Evolutionary conservation across 768 basidiomycete species (phyloP), one percentile per base, ranked within the genome.

Genomic region (Roridomyces roridus): DNA sequence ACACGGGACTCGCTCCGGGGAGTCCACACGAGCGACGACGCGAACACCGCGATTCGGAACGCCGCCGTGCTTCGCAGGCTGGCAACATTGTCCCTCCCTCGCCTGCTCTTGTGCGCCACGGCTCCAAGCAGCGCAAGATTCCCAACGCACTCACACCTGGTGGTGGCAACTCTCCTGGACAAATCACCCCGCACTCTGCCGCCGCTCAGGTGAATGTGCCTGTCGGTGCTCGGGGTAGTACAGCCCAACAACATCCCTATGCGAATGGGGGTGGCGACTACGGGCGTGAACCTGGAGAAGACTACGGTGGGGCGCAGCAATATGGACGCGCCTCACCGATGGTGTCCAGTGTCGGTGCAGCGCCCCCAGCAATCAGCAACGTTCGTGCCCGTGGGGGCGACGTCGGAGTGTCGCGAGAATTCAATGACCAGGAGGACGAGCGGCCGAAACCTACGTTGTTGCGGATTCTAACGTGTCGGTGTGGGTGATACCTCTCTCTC

Each of bases 241-340:
- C 31, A 34, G 65, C 72, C 14, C 24, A 26, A 18, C 84, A 84
- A 53, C 90, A 92, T 68, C 91, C 91, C 6, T 93, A 92, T 60
- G 90, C 90, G 21, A 84, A 76, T 56, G 87, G 81, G 9, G 85
- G 85, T 69, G n/a, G n/a, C n/a, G 88, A 90, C 62, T 85, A 87
- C 61, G 71, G 63, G 59, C 65, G 72, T 31, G 73, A 77, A 20
- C 68, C 68, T 25, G 77, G 72, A 37, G 88, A 91, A 39, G 89
- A 89, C 23, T 87, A 83, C 64, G 80, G 77, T 41, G 72, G 67
- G 55, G 82, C 82, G 61, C 83, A 82, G 65, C 82, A 76, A 51
- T 93, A 93, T 65, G 88, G 89, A n/a, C 84, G 89, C 47, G 81
- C 84, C 25, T 92, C 91, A 36, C 91, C 91, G 17, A 94, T 94